Base-by-base conservation (phyloP, 1,139 yeast species). In the Kodamaea sp. region DNA sequence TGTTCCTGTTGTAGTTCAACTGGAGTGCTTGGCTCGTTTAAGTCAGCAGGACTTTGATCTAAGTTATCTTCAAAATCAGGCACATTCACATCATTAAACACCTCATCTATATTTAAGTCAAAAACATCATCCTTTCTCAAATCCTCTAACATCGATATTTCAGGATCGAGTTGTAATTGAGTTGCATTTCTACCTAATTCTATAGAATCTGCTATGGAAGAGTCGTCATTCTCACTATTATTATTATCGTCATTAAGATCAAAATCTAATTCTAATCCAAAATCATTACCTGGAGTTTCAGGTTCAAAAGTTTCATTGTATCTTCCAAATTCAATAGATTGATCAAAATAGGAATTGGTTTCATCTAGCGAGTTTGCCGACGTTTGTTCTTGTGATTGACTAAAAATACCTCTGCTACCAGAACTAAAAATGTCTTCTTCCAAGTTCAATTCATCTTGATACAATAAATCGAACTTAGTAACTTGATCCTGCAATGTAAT, bases 401-500 rank as follows among this genome's bases (percentile, higher is more conserved):
- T 47, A 36, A 48, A 53, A 20, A 48, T 40, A 24, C 46, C 50
- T 27, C 41, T 38, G 8, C 40, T 40, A 37, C 24, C 33, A 28
- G 31, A 12, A 7, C 38, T 29, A 20, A 28, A 30, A 6, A 36
- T 10, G 31, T 52, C 59, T 26, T 75, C 81, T 43, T 77, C 83
- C 48, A 84, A 72, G 35, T 73, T 72, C 48, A 84, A 67, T 31
- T 81, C 84, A 32, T 80, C 85, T 49, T 79, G 83, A 48, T 73
- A 75, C 35, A 84, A 65, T 49, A 87, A 76, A 54, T 88, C 95
- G 35, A 80, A 75, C 41, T 82, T 87, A 0, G 96, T 84, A 31
- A 88, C 83, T 31, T 85, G 85, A 61, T 89, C 95, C 49, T 76
- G 81, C 45, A 87, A 70, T 0, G 82, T 75, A 42, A 84, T 66